Evolutionary conservation across 768 basidiomycete species (phyloP).

Genomic region (Mycena latifolia): DNA sequence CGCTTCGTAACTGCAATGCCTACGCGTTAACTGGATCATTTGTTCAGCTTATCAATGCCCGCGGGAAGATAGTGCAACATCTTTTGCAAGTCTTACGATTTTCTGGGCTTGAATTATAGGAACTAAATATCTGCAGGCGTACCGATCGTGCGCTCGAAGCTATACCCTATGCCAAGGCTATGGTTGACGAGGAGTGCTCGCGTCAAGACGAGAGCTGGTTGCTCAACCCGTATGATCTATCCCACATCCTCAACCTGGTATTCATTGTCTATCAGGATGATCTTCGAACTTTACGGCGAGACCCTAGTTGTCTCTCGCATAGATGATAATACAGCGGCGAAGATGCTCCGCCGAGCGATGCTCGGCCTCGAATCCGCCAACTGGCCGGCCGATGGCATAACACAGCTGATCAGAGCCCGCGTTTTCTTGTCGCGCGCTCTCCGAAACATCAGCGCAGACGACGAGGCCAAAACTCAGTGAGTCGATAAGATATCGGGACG

Average conservation of each 20-base stretch:
- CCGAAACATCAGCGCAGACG: slow-evolving; percentile 25
- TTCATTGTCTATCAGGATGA: background rate
- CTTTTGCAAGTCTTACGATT: slow-evolving; percentile 3
- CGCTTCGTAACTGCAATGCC: background rate
- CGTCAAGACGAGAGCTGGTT: slow-evolving; percentile 15
- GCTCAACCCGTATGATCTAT: slow-evolving; percentile 12
- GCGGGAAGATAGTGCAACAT: slow-evolving; percentile 7
- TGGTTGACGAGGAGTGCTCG: slow-evolving; percentile 26
- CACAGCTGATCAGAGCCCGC: slow-evolving; percentile 1
- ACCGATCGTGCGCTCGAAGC: slow-evolving; percentile 19
- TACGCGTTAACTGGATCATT: background rate
- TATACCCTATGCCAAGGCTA: slow-evolving; percentile 20
- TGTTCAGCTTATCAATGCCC: slow-evolving; percentile 20
- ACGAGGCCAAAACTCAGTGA: slow-evolving; percentile 32
- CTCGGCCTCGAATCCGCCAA: slow-evolving; percentile 14
- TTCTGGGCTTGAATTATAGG: background rate
- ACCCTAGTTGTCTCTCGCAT: slow-evolving; percentile 5
- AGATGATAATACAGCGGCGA: slow-evolving; percentile 12
- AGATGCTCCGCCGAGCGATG: slow-evolving; percentile 22
- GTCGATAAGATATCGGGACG: background rate
- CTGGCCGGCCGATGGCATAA: background rate
- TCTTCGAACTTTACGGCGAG: slow-evolving; percentile 24
- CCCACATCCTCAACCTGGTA: background rate
- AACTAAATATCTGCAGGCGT: slow-evolving; percentile 10
- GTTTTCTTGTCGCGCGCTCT: slow-evolving; percentile 20